A percentile compares a stretch with the other conserved stretches of the same genome.
These are phyloP conservation scores for Biscogniauxia sp. DNA, from an alignment of 2,329 filamentous ascomycete species.

Conservation along the genomic window DNA sequence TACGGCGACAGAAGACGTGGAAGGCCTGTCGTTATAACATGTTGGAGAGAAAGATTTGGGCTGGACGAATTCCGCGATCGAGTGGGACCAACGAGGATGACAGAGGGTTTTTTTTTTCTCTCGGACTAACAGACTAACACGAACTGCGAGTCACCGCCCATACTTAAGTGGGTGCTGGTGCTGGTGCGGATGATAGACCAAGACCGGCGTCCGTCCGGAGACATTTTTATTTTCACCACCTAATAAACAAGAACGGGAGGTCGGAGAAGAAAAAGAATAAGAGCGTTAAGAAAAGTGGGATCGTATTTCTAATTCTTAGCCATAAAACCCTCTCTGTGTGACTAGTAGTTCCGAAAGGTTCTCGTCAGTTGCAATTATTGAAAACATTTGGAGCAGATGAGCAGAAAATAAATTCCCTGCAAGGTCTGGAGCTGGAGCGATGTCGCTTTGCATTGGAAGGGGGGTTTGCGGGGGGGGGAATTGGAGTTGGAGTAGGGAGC, in stretches of 20 bases:
- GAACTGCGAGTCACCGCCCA: conserved; percentile 19
- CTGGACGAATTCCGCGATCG: neutral
- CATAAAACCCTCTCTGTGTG: conserved; percentile 13
- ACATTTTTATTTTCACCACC: conserved; percentile 13
- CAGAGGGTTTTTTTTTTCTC: neutral
- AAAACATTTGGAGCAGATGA: too few relatives aligned
- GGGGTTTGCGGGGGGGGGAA: conserved; percentile 6
- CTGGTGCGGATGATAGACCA: conserved; percentile 19
- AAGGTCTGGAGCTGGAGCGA: conserved; percentile 6
- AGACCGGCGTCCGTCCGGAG: conserved; percentile 10
- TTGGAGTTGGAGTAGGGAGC: neutral
- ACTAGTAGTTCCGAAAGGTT: conserved; percentile 25
- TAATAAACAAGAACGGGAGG: conserved; percentile 1
- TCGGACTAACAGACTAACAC: conserved; percentile 7
- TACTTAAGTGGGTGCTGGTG: conserved; percentile 27
- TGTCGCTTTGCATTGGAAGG: conserved; percentile 1
- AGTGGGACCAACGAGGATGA: neutral
- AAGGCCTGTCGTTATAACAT: conserved; percentile 23
- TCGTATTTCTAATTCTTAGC: conserved; percentile 15
- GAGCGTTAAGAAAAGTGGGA: conserved; percentile 14
- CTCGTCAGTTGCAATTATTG: conserved; percentile 18
- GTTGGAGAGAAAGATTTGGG: conserved; percentile 7
- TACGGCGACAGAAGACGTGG: conserved; percentile 22
- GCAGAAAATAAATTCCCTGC: neutral
- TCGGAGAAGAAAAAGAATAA: conserved; percentile 7